These are phyloP conservation scores for Funneliformis mosseae DNA, from an alignment of 192 early-diverging fungal genomes.

Conservation along the genomic window DNA sequence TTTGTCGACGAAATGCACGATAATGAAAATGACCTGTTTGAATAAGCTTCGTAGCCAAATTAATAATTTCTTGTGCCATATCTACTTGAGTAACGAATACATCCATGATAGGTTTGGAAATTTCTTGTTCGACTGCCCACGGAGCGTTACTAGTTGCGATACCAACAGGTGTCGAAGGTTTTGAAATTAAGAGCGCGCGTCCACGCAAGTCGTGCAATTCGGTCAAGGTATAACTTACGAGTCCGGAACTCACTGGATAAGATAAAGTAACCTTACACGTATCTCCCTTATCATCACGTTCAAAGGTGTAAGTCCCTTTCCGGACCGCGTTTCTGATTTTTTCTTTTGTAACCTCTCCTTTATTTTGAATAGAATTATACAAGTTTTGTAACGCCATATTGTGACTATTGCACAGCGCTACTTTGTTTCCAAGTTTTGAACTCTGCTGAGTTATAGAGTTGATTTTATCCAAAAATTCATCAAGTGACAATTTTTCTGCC, in stretches of 20 bases:
- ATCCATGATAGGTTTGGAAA: background rate
- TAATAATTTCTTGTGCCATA: constrained; percentile 24
- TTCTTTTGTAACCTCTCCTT: constrained; percentile 30
- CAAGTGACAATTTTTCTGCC: background rate
- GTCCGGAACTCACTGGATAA: background rate
- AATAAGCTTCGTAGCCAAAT: constrained; percentile 28
- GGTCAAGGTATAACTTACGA: background rate
- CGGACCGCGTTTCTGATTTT: constrained; percentile 25
- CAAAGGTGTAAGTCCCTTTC: constrained; percentile 24
- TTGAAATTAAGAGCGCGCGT: constrained; percentile 31
- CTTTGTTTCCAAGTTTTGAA: background rate
- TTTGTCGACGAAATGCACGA: constrained; percentile 21
- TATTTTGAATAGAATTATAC: constrained; percentile 18
- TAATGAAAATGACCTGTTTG: constrained; percentile 36
- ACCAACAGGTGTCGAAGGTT: background rate
- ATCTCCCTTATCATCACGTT: constrained; percentile 8
- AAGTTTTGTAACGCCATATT: constrained; percentile 25
- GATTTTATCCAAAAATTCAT: background rate
- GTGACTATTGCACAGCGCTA: constrained; percentile 26
- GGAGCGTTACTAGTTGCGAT: background rate
- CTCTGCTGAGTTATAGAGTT: background rate
- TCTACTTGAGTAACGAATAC: constrained; percentile 36
- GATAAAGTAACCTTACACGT: constrained; percentile 25
- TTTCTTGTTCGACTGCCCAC: background rate
- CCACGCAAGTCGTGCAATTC: constrained; percentile 36